Evolutionary conservation across 768 basidiomycete genomes (phyloP).

Genomic region (Amanita pseudoporphyria): DNA sequence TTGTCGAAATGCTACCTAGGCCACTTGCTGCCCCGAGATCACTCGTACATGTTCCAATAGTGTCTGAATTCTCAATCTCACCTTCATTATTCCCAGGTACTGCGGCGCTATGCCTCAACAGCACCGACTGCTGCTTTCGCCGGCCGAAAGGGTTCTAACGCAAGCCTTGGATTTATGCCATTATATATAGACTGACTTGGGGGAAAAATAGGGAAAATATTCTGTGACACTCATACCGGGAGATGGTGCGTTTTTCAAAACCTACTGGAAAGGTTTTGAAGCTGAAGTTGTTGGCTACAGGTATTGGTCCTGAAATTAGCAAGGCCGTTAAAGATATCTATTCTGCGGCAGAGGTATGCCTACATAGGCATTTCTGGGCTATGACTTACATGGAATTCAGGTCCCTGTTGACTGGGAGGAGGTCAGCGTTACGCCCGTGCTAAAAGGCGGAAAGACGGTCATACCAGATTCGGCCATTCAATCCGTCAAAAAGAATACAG

Average conservation of each 20-base stretch:
- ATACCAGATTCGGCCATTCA: constrained; percentile 89
- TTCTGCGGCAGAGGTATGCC: constrained; percentile 64
- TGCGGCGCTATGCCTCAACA: constrained; percentile 62
- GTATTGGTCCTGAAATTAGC: constrained; percentile 98
- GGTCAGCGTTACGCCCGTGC: constrained; percentile 89
- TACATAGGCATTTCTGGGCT: constrained; percentile 1
- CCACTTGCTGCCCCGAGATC: constrained; percentile 41
- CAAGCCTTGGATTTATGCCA: constrained; percentile 29
- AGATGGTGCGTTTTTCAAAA: constrained; percentile 58
- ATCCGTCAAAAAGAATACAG: constrained; percentile 93
- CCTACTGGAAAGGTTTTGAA: background rate
- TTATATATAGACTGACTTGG: constrained; percentile 1
- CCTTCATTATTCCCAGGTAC: constrained; percentile 25
- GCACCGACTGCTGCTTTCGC: constrained; percentile 85
- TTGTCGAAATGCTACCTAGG: constrained; percentile 44
- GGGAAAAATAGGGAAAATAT: constrained; percentile 82
- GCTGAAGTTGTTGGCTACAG: constrained; percentile 28
- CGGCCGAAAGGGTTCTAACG: constrained; percentile 81
- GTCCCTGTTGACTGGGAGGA: constrained; percentile 99
- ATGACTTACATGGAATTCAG: constrained; percentile 27
- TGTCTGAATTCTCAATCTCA: background rate
- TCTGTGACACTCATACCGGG: constrained; percentile 94
- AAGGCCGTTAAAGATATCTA: constrained; percentile 94
- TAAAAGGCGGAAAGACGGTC: constrained; percentile 93
- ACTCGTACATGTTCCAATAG: constrained; percentile 30